Base-by-base conservation (phyloP, 2,329 filamentous ascomycete genomes). In the Beauveria sp. region DNA sequence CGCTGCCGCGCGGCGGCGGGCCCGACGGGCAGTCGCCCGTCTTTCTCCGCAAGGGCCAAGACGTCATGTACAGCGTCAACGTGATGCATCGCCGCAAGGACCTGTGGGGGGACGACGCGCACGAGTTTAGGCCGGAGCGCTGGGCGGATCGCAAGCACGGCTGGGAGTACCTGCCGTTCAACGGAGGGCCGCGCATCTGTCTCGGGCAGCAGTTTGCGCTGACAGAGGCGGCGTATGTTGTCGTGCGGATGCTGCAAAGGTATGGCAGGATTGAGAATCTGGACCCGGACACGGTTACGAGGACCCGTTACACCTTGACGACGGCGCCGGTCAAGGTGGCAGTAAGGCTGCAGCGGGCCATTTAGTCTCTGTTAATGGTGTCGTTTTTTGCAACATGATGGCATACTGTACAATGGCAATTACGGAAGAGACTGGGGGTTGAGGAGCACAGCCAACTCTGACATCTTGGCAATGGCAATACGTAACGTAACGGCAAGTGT, bases 1-100 rank as follows among this genome's bases (percentile, higher is more conserved):
- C 69, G 0, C 66, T 77, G 0, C 75, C 75, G 0, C 42, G 54
- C 1, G 75, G 74, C 24, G 74, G 75, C n/a, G 75, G 75, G 0
- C 64, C 66, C 0, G 71, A 73, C 60, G 70, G 73, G 5, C 65
- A 62, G 10, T 65, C 66, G 0, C 73, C 74, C 0, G 65, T 76
- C 1, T 67, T 72, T 16, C 65, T 76, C 3, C 55, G 65, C 0
- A 66, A 65, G 22, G 74, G 73, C 0, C 65, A 67, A 12, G 48
- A 64, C 16, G 67, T 76, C 16, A 1, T 28, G 7, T 60, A 60
- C 57, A 51, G 63, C 20, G 62, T 69, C 10, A 72, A 73, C 63
- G 65, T 67, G 0, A 67, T 74, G 52, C 72, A 75, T 40, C 67
- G 73, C 1, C 66, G 69, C 9, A 71, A 69, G 28, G 71, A 74